Conservation (phyloP, 1,139 yeast genomes). For the Taiozyma sp. region DNA sequence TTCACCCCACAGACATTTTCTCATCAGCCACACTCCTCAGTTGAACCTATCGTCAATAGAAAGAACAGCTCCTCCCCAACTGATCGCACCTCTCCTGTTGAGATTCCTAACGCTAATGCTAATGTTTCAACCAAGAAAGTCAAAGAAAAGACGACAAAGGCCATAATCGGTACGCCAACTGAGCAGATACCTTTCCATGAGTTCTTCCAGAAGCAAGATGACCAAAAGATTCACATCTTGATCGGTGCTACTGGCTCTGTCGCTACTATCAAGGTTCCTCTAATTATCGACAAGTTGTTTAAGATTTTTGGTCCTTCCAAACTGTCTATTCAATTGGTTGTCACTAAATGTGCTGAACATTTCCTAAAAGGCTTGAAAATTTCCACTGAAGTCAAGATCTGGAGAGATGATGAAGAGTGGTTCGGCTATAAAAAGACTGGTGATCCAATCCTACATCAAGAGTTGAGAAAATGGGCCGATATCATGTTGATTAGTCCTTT, state of each 20-base stretch:
- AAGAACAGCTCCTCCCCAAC: slow-evolving; percentile 1
- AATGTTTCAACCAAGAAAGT: slow-evolving; percentile 3
- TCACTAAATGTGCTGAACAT: slow-evolving; percentile 78
- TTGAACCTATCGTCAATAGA: neutral
- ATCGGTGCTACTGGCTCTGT: slow-evolving; percentile 95
- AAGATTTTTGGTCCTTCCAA: slow-evolving; percentile 67
- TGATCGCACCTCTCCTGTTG: slow-evolving; percentile 3
- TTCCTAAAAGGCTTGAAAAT: slow-evolving; percentile 75
- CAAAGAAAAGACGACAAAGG: slow-evolving; percentile 29
- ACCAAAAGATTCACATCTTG: slow-evolving; percentile 76
- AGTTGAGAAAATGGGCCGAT: slow-evolving; percentile 94
- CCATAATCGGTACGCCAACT: slow-evolving; percentile 43
- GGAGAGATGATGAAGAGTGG: slow-evolving; percentile 97
- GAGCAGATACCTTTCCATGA: slow-evolving; percentile 74
- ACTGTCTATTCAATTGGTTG: slow-evolving; percentile 78
- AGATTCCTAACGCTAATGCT: neutral
- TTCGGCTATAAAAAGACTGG: slow-evolving; percentile 45
- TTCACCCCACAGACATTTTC: slow-evolving; percentile 13
- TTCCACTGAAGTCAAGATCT: slow-evolving; percentile 77
- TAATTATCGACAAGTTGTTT: slow-evolving; percentile 75
- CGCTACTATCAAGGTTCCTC: slow-evolving; percentile 89
- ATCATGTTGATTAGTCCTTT: slow-evolving; percentile 86
- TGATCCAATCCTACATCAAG: slow-evolving; percentile 77
- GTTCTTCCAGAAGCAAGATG: slow-evolving; percentile 65
- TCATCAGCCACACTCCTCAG: slow-evolving; percentile 3